These are phyloP conservation scores for Cladosporium colombiae DNA, from an alignment of 2,329 filamentous ascomycete species.

Conservation along the genomic window DNA sequence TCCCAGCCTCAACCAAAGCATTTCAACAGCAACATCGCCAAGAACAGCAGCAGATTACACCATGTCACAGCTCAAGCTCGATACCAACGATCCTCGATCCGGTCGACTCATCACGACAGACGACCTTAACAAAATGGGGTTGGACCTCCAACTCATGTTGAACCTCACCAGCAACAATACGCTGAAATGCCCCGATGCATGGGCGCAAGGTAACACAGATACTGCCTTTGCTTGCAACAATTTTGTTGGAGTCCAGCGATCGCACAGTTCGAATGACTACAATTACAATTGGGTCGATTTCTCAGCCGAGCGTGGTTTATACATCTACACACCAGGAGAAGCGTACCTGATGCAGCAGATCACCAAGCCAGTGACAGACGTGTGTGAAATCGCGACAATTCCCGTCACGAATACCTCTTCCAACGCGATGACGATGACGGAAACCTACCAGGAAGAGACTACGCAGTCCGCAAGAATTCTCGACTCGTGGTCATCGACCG, in stretches of 20 bases:
- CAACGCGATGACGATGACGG: background rate
- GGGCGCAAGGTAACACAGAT: background rate
- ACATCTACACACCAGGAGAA: background rate
- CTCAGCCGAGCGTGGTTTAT: background rate
- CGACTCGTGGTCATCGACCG: background rate
- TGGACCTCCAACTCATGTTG: background rate
- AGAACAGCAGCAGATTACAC: background rate
- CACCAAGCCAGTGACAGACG: background rate
- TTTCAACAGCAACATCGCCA: background rate
- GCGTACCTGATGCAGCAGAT: background rate
- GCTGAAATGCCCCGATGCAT: background rate
- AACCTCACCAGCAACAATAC: background rate
- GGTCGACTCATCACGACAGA: background rate
- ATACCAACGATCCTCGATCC: background rate
- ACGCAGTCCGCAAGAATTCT: background rate
- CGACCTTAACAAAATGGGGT: background rate
- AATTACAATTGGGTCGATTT: background rate
- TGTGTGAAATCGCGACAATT: background rate
- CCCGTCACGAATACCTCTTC: background rate
- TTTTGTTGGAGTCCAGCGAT: background rate
- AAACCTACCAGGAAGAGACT: background rate
- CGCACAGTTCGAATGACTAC: background rate
- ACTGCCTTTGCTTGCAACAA: background rate
- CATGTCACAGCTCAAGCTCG: background rate
- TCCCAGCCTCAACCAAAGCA: background rate